Conservation (phyloP, 2,329 filamentous ascomycete genomes). For the Hymenoscyphus fraxineus region DNA sequence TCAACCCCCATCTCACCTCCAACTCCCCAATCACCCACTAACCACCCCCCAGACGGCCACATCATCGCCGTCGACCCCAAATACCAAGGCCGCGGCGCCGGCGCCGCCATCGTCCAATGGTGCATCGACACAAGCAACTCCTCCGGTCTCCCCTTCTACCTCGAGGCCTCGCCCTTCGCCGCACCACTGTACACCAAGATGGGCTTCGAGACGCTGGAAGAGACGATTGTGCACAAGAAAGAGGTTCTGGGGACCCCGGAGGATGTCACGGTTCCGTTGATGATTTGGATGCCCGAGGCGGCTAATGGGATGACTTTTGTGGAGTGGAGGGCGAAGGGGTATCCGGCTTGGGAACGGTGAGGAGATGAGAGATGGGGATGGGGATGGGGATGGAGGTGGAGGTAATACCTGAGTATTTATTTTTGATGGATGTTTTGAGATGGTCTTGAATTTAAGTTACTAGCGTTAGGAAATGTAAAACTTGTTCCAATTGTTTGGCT, state of each 20-base stretch:
- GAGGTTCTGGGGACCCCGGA: background rate
- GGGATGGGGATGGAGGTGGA: background rate
- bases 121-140: background rate
- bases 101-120: slow-evolving; percentile 7
- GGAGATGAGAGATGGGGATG: too few species aligned
- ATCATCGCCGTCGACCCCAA: slow-evolving; percentile 6
- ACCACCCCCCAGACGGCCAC: background rate
- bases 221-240: slow-evolving; percentile 5
- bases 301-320: slow-evolving; percentile 5
- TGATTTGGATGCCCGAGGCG: slow-evolving; percentile 3
- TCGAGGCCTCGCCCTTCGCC: slow-evolving; percentile 1
- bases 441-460: too few species aligned
- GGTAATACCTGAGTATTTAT: too few species aligned
- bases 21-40: background rate
- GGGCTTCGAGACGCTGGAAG: slow-evolving; percentile 4
- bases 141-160: background rate
- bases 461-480: too few species aligned
- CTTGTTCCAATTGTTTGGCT: too few species aligned
- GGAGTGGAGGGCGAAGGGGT: slow-evolving; percentile 5
- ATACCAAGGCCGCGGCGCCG: slow-evolving; percentile 7
- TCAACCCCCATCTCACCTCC: background rate
- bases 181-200: slow-evolving; percentile 5
- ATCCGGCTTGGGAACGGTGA: background rate
- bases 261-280: slow-evolving; percentile 4
- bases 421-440: too few species aligned